A percentile compares a stretch with the other conserved stretches of the same genome.
Evolutionary conservation across 768 basidiomycete species (phyloP).

Genomic region (Russula brevipes): DNA sequence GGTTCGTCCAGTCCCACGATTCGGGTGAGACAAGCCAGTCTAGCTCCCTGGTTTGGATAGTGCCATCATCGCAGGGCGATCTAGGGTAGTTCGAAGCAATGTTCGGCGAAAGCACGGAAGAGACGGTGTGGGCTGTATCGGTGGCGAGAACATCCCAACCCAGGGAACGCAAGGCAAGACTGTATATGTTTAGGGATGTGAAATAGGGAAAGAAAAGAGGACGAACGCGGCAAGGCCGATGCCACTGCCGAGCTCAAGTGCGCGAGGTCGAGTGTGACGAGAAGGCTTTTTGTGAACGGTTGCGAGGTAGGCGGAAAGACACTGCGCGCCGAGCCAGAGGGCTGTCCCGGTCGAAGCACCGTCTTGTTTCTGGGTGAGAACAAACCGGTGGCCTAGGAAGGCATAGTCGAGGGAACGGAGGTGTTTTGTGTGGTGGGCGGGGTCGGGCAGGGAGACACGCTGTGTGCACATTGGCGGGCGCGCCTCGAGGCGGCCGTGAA

Average conservation of each 20-base stretch:
- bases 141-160: slow-evolving; percentile 77
- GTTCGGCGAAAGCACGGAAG: slow-evolving; percentile 59
- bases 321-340: slow-evolving; percentile 80
- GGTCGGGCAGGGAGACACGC: slow-evolving; percentile 25
- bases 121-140: slow-evolving; percentile 60
- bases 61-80: slow-evolving; percentile 37
- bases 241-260: slow-evolving; percentile 78
- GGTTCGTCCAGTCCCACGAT: slow-evolving; percentile 51
- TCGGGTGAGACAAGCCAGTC: slow-evolving; percentile 62
- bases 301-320: slow-evolving; percentile 59
- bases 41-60: slow-evolving; percentile 55
- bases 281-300: slow-evolving; percentile 33
- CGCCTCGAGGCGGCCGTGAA: slow-evolving; percentile 20
- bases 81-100: slow-evolving; percentile 43
- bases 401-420: slow-evolving; percentile 43
- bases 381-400: slow-evolving; percentile 39
- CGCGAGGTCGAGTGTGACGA: slow-evolving; percentile 34
- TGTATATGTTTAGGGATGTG: slow-evolving; percentile 28
- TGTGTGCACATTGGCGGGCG: background rate
- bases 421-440: slow-evolving; percentile 66
- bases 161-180: slow-evolving; percentile 59
- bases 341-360: slow-evolving; percentile 72
- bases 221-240: slow-evolving; percentile 74
- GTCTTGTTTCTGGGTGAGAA: slow-evolving; percentile 53
- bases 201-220: slow-evolving; percentile 12